Evolutionary conservation across 2,329 filamentous ascomycete species (phyloP).

Genomic region (Colletotrichum orbiculare): DNA sequence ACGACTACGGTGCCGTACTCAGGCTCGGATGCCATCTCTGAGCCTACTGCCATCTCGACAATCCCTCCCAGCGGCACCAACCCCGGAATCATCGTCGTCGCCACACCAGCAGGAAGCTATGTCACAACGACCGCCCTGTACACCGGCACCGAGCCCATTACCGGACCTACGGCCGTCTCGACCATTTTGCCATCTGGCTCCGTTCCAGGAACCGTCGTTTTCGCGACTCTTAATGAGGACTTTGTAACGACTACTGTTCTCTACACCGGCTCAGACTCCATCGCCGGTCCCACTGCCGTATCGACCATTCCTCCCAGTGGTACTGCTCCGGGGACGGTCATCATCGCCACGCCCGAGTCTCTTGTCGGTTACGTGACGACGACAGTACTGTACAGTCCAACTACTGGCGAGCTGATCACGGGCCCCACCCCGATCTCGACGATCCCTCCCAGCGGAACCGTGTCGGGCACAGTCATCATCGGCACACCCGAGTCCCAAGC

Average conservation of each 20-base stretch:
- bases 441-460: neutral
- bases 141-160: neutral
- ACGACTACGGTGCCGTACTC: constrained; percentile 4
- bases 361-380: constrained; percentile 23
- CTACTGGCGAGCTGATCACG: neutral
- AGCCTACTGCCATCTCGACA: neutral
- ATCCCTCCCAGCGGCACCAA: constrained; percentile 1
- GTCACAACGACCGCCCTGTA: constrained; percentile 7
- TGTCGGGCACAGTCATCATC: constrained; percentile 1
- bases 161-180: neutral
- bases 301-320: constrained; percentile 22
- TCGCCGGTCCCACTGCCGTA: constrained; percentile 10
- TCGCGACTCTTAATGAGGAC: constrained; percentile 5
- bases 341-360: constrained; percentile 11
- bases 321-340: constrained; percentile 20
- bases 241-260: constrained; percentile 27
- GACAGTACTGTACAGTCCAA: constrained; percentile 16
- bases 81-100: neutral
- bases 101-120: neutral
- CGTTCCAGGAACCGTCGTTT: constrained; percentile 20
- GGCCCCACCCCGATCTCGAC: constrained; percentile 5
- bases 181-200: constrained; percentile 22
- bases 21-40: neutral
- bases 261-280: constrained; percentile 3
- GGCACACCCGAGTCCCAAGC: neutral